Percentiles rank a stretch among this genome's conserved stretches.
Conservation (phyloP, 108 stramenopile genomes). For the Bacterosira constricta region DNA sequence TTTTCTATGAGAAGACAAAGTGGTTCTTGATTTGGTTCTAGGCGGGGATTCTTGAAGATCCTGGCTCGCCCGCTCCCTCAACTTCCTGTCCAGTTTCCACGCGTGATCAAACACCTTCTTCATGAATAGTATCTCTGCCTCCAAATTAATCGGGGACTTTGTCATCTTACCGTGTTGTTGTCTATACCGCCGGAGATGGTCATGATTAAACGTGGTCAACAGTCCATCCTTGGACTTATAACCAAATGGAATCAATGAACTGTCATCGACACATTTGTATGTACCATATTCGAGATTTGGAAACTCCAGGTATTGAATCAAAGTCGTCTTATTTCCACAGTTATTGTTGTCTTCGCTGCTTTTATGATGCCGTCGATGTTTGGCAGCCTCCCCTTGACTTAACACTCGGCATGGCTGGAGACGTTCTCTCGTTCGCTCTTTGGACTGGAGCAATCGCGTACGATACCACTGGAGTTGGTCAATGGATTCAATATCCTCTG, state of each 20-base stretch:
- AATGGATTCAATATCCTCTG: background rate
- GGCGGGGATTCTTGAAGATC: constrained; percentile 1
- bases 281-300: background rate
- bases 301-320: background rate
- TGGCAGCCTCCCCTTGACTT: background rate
- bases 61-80: background rate
- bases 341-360: background rate
- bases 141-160: background rate
- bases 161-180: background rate
- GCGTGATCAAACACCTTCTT: background rate
- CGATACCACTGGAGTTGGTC: background rate
- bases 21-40: too few relatives aligned
- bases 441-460: background rate
- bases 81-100: background rate
- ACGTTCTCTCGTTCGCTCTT: background rate
- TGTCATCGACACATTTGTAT: background rate
- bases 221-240: background rate
- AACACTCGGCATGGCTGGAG: background rate
- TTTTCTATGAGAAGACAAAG: too few relatives aligned
- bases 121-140: background rate
- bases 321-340: background rate
- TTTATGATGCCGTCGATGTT: background rate
- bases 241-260: constrained; percentile 1
- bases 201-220: background rate
- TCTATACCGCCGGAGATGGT: background rate